These are phyloP conservation scores for Mortierella sp. DNA, from an alignment of 371 early-diverging fungal genomes.

Conservation along the genomic window DNA sequence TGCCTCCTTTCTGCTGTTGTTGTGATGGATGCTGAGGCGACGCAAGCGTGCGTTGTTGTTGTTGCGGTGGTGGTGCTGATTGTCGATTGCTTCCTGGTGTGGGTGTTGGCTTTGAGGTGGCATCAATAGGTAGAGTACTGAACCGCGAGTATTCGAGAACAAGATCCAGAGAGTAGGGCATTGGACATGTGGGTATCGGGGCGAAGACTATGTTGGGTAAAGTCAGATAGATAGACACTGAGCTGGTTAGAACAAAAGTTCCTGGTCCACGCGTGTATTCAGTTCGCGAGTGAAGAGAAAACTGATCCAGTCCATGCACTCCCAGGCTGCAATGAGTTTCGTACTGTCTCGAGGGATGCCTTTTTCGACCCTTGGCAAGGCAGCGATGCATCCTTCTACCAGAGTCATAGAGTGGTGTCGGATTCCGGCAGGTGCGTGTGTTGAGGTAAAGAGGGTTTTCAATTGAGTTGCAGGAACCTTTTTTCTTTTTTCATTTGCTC, in stretches of 20 bases:
- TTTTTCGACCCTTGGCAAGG: slow-evolving; percentile 37
- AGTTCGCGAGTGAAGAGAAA: neutral
- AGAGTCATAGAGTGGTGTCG: slow-evolving; percentile 3
- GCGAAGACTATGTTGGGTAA: slow-evolving; percentile 25
- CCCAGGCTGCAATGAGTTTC: neutral
- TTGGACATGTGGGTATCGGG: slow-evolving; percentile 28
- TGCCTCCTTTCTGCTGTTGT: slow-evolving; percentile 1
- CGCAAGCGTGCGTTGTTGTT: neutral
- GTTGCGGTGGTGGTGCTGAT: neutral
- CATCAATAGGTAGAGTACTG: neutral
- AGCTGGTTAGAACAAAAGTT: neutral
- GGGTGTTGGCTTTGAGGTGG: neutral
- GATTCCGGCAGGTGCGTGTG: neutral
- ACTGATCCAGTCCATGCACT: neutral
- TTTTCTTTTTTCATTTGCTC: neutral
- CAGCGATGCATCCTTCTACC: slow-evolving; percentile 40
- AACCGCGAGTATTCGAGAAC: slow-evolving; percentile 34
- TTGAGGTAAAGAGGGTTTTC: neutral
- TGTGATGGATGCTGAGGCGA: neutral
- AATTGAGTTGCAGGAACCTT: neutral
- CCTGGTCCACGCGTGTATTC: no score
- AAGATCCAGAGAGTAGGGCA: slow-evolving; percentile 44
- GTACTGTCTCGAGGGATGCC: slow-evolving; percentile 44
- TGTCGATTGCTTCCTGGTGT: neutral
- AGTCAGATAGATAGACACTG: neutral